Percentiles rank a stretch among this genome's conserved stretches.
These are phyloP conservation scores for Suillus fuscotomentosus DNA, from an alignment of 768 basidiomycete genomes.

Conservation along the genomic window DNA sequence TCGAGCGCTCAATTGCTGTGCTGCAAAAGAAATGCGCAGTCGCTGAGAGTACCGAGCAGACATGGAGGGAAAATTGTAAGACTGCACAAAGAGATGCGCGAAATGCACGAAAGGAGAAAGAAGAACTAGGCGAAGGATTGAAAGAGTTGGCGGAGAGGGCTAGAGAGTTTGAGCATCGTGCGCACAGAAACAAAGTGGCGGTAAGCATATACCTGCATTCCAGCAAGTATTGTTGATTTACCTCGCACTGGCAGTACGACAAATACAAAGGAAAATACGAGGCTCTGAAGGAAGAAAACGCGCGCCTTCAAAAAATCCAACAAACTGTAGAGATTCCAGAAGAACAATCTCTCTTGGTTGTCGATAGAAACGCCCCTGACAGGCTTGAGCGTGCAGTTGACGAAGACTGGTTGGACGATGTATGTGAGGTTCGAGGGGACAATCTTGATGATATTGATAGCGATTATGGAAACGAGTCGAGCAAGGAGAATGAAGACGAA, in stretches of 20 bases:
- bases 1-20: background rate
- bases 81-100: background rate
- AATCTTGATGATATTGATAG: constrained; percentile 15
- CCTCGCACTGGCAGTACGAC: constrained; percentile 11
- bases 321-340: constrained; percentile 12
- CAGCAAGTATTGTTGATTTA: background rate
- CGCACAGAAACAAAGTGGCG: constrained; percentile 20
- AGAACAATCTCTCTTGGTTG: constrained; percentile 29
- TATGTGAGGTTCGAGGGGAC: constrained; percentile 28
- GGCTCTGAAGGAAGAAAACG: constrained; percentile 16
- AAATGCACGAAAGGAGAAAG: background rate
- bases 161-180: constrained; percentile 21
- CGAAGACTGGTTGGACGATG: constrained; percentile 26
- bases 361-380: constrained; percentile 27
- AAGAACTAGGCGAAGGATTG: background rate
- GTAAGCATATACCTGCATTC: constrained; percentile 9
- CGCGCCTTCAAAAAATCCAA: constrained; percentile 2
- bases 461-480: constrained; percentile 11
- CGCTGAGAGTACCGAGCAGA: background rate
- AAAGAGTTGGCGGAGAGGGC: constrained; percentile 14
- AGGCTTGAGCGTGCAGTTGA: constrained; percentile 13
- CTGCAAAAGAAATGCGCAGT: background rate
- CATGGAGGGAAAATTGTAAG: background rate
- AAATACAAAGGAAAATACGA: constrained; percentile 28
- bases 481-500: constrained; percentile 22